A percentile compares a stretch with the other conserved stretches of the same genome.
These are phyloP conservation scores for Leishmania martiniquensis DNA, from an alignment of 208 protist genomes.

Conservation along the genomic window DNA sequence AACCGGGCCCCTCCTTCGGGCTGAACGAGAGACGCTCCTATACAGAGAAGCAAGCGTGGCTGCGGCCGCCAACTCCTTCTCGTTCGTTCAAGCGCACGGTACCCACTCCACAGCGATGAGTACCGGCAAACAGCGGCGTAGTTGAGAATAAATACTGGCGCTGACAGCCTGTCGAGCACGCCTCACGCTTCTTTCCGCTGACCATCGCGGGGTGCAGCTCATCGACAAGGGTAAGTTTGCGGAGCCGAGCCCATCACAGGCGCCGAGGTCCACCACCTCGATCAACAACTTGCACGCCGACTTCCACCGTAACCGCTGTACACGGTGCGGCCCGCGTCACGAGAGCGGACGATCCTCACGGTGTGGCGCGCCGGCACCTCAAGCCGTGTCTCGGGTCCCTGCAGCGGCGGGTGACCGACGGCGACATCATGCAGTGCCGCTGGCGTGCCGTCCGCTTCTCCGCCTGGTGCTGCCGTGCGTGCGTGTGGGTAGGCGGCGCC, in stretches of 20 bases:
- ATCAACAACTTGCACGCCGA: neutral
- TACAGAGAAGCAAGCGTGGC: neutral
- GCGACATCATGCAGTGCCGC: too few species aligned
- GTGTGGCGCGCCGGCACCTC: neutral
- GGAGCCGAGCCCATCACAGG: neutral
- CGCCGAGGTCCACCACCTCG: neutral
- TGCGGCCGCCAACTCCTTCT: neutral
- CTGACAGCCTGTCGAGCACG: neutral
- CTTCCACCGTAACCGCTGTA: neutral
- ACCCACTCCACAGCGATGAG: neutral
- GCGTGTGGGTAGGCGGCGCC: too few species aligned
- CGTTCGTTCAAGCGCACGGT: neutral
- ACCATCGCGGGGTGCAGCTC: neutral
- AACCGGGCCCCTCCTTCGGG: neutral
- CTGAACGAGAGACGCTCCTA: neutral
- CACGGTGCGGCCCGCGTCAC: too few species aligned
- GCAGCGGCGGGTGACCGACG: too few species aligned
- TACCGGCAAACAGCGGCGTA: too few species aligned
- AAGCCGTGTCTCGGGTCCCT: neutral
- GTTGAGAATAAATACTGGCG: neutral
- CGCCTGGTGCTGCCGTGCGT: too few species aligned
- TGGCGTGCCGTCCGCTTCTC: neutral
- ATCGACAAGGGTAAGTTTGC: neutral
- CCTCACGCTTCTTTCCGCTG: neutral
- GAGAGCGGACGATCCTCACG: too few species aligned